Base-by-base conservation (phyloP, 371 early-diverging fungal species). In the Coemansia sp. region DNA sequence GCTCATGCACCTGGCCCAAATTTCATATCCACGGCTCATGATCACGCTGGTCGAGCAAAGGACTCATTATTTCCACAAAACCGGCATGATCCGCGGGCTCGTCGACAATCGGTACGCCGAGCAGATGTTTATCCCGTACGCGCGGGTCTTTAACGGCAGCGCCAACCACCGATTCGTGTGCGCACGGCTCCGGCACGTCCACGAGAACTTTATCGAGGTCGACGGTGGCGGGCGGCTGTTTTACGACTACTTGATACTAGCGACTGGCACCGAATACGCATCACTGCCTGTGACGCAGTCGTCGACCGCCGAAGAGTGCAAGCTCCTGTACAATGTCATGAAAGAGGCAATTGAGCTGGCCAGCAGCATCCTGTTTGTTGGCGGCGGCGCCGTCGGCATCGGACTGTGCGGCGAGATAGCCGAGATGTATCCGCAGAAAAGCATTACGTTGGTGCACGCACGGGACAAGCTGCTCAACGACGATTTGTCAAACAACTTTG, bases 361-460 rank as follows among this genome's bases (percentile, higher is more conserved):
- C 0, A 54, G 77, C 6, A 50, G 58, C 10, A 80, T 85, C 7
- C 57, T 85, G 35, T 82, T 83, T 59, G 80, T 86, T 38, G 85
- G 86, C 13, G 84, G 80, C 34, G 84, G 85, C 0, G 82, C 85
- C 7, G 83, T 83, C 0, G 84, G 84, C 26, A 77, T 82, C 2
- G 89, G 87, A 42, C 40, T 86, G 66, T 86, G 87, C n/a, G 80
- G 82, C 5, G 89, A 89, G 63, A 84, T 89, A 62, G 85, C 86
- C 32, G 85, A 86, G 34, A 77, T 81, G 47, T 85, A 81, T 40
- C 88, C 88, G 2, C 80, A 84, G 38, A 89, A 87, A 55, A 70
- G 70, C 36, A 82, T 88, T 6, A 88, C 85, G 0, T 42, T 89
- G 47, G 78, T 85, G 31, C 88, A 89, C 43, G 55, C 63, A 0